Evolutionary conservation across 768 basidiomycete genomes (phyloP), one percentile per base, ranked within the genome.

Genomic region (Sporobolomyces roseus): DNA sequence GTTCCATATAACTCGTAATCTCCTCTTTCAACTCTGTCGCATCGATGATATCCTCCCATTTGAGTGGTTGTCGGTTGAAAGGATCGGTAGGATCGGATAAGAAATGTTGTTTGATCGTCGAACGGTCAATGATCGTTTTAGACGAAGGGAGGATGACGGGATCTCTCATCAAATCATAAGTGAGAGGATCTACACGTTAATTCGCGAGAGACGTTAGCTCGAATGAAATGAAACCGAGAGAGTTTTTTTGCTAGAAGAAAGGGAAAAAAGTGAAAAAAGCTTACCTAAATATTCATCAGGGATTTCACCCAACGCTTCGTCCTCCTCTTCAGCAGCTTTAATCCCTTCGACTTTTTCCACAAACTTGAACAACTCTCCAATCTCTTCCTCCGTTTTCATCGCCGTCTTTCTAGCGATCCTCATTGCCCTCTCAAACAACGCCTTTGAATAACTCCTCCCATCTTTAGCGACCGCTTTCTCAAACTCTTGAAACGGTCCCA

Each of bases 231-330:
- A 32, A 2, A 52, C 52, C 55, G n/a, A 59, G 43, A 41, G 38
- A 41, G 38, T 14, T 46, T 13, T 6, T 13, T 46, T 46, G 38
- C n/a, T n/a, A 17, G 17, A 41, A 41, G 38, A 41, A 41, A 41
- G 38, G 17, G 38, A 41, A 17, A 41, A 33, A 66, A 38, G 56
- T 43, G 35, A 19, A 58, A 16, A 70, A 51, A 27, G 32, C 86
- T 58, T 74, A 92, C 93, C 93, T 56, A 93, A 78, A 83, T 88
- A 98, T 77, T 99, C 94, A 49, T 99, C 96, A 0, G 96, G 96
- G 58, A 93, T 80, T 25, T 98, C 96, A 35, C 89, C 92, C 33
- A 92, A 80, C 75, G 93, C 92, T 27, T 96, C 90, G 50, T 82
- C 81, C 41, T 88, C 92, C 74, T 90, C 87, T 65, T 97, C 82